These are phyloP conservation scores for Diospyros lotus DNA, from an alignment of 148 eudicot genomes.

Conservation along the genomic window DNA sequence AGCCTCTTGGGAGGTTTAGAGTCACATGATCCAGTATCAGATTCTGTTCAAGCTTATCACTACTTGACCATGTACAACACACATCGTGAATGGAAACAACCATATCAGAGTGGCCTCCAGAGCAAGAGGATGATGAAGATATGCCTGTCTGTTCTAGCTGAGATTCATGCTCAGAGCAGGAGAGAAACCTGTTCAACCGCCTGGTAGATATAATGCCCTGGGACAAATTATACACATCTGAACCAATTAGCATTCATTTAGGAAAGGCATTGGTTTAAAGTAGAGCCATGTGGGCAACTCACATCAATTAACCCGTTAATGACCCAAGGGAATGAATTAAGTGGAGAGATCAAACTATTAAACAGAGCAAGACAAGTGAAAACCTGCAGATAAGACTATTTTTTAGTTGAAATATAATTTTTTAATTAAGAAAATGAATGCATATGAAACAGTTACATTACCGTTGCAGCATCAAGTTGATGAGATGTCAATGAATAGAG, in stretches of 20 bases:
- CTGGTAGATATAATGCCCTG: conserved; percentile 80
- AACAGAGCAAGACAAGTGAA: conserved; percentile 95
- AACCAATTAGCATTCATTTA: background rate
- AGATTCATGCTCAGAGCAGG: conserved; percentile 48
- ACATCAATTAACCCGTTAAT: conserved; percentile 94
- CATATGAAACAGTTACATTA: conserved; percentile 25
- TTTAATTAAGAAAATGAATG: conserved; percentile 8
- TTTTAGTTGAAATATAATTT: background rate
- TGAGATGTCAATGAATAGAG: conserved; percentile 73
- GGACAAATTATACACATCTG: background rate
- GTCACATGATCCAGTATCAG: conserved; percentile 51
- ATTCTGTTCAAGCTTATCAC: conserved; percentile 31
- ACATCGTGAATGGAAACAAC: conserved; percentile 64
- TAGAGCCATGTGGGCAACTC: conserved; percentile 30
- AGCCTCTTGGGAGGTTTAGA: conserved; percentile 68
- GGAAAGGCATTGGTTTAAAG: background rate
- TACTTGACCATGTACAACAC: conserved; percentile 70
- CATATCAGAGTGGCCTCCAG: conserved; percentile 31
- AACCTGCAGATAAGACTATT: conserved; percentile 52
- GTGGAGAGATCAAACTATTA: conserved; percentile 86
- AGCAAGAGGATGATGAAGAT: conserved; percentile 31
- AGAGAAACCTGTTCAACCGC: conserved; percentile 76
- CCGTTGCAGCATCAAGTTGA: conserved; percentile 97
- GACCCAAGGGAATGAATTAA: conserved; percentile 99
- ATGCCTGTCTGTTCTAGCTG: conserved; percentile 17